Conservation (phyloP, 257 asterid species). For the Nicotiana paniculata region DNA sequence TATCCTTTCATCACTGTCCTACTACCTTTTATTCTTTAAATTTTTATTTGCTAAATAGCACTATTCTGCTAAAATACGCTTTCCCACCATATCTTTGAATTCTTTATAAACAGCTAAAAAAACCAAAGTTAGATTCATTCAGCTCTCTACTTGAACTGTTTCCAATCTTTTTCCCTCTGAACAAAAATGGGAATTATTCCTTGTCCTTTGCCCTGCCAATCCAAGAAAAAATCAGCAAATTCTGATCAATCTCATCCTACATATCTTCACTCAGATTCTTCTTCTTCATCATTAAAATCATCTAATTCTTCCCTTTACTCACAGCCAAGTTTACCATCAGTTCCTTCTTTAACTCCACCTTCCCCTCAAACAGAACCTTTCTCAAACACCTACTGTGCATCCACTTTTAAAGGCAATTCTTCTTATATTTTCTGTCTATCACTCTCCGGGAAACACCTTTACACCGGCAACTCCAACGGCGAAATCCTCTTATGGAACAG, state of each 20-base stretch:
- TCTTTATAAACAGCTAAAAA: background rate
- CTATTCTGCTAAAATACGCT: background rate
- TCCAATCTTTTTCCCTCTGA: background rate
- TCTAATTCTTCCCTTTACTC: conserved; percentile 39
- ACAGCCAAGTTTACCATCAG: conserved; percentile 57
- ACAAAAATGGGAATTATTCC: background rate
- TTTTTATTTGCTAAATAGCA: background rate
- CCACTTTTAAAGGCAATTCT: conserved; percentile 49
- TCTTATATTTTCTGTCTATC: conserved; percentile 44
- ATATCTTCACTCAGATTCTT: conserved; percentile 7
- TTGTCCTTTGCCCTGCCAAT: background rate
- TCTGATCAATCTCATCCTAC: conserved; percentile 5
- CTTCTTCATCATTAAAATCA: conserved; percentile 24
- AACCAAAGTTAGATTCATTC: background rate
- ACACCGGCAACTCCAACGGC: conserved; percentile 53
- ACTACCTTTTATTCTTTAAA: background rate
- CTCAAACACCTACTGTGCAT: conserved; percentile 25
- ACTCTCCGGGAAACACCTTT: conserved; percentile 50
- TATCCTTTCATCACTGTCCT: background rate
- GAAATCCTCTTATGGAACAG: conserved; percentile 44
- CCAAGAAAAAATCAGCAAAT: background rate
- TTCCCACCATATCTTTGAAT: background rate
- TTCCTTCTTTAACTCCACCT: conserved; percentile 54
- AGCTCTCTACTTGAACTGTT: background rate
- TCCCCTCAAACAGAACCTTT: conserved; percentile 13